Percentiles rank a stretch among this genome's conserved stretches.
Conservation (phyloP, 257 asterid genomes). For the Fraxinus pennsylvanica region DNA sequence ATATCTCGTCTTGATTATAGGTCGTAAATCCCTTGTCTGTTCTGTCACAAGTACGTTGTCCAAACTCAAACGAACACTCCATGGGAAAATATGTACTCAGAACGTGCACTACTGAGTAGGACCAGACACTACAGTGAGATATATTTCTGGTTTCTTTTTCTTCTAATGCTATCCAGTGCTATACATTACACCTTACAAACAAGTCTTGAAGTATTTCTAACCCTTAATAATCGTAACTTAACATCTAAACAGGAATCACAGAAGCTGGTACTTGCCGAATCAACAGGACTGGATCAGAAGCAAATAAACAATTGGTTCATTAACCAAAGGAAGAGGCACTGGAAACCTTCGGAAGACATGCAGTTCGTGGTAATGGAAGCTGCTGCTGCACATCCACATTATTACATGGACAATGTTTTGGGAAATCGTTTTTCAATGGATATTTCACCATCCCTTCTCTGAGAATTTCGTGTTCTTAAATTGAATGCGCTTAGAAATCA, state of each 20-base stretch:
- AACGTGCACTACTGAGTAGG: no score
- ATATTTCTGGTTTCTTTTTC: conserved; percentile 28
- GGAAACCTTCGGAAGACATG: conserved; percentile 98
- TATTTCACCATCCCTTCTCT: conserved; percentile 71
- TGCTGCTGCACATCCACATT: conserved; percentile 44
- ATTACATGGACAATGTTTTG: conserved; percentile 68
- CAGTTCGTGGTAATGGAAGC: conserved; percentile 97
- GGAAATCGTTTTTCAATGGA: conserved; percentile 80
- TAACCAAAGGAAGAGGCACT: conserved; percentile 89
- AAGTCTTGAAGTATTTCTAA: not conserved
- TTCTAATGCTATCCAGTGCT: conserved; percentile 19
- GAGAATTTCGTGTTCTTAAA: not conserved
- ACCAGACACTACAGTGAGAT: no score
- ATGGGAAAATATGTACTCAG: no score
- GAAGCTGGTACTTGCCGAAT: conserved; percentile 87
- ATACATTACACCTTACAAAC: not conserved
- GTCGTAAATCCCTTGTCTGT: no score
- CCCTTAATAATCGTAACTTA: not conserved
- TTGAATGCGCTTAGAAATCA: not conserved
- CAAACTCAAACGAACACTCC: no score
- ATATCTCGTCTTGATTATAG: no score
- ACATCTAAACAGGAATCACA: conserved; percentile 65
- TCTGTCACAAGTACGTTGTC: no score
- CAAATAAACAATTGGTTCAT: conserved; percentile 97
- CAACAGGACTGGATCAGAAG: conserved; percentile 92